Evolutionary conservation across 176 grass and related monocot genomes (phyloP), one percentile per base, ranked within the genome.

Genomic region (Aechmea fasciata): DNA sequence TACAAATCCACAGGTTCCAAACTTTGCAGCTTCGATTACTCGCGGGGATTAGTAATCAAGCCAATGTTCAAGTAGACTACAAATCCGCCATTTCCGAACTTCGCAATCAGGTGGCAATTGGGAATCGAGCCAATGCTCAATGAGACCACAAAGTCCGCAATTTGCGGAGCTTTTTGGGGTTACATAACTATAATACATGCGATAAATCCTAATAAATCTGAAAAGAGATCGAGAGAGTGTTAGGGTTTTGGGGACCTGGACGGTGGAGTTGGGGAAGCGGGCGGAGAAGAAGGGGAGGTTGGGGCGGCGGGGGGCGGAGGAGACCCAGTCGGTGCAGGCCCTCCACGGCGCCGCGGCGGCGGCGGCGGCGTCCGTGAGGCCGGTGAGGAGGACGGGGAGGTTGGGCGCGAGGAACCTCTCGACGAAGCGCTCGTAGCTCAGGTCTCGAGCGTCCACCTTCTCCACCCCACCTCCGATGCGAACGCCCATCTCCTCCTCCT

Each of bases 351-450:
- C 29, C 3, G 29, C 29, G 24, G 24, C 24, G 24, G 24, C 24
- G 33, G 33, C 33, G 33, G 33, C 33, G 33, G 33, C 79, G 59
- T 78, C 67, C 73, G 80, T 96, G 66, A 96, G 92, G 3, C 88
- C 92, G 8, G 88, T 89, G 67, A 91, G 92, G 5, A 96, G 70
- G 75, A 96, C 85, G 22, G 92, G 92, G 51, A 53, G 69, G 55
- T 91, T 96, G 52, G 81, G 73, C 65, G 57, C 84, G 73, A 96
- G 73, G 73, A 84, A 96, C 51, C 85, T 84, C 26, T 81, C 67
- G 23, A 91, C 83, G 69, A 96, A 96, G 55, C 89, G 83, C 0
- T 68, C 69, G 76, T 91, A 96, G 20, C 71, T 72, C 67, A 96
- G 75, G 23, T 69, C 67, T 52, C 52, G 41, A 22, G 73, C 92